Base-by-base conservation (phyloP, 371 early-diverging fungal genomes). In the Chytridium lagenaria region DNA sequence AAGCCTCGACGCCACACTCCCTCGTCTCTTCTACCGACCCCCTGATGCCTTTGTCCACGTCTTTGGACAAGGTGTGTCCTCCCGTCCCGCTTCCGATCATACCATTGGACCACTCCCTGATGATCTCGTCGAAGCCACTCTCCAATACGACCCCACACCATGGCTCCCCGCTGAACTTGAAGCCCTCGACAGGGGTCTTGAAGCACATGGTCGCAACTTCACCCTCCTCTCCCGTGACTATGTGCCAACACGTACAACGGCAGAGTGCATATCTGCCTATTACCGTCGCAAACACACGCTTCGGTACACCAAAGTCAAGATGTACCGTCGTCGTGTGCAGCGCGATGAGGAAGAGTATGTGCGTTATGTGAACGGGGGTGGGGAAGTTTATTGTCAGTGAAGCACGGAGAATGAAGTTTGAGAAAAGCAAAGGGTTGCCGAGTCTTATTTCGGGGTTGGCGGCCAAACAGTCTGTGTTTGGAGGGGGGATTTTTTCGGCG, bases 91-190 rank as follows among this genome's bases (percentile, higher is more conserved):
- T 26, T 44, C 40, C n/a, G 67, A 36, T 19, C 49, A 67, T 22
- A 67, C 70, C 2, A 55, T 44, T 12, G 75, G 75, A 7, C 70
- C 71, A 28, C 59, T 70, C n/a, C 67, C 70, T 2, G 59, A 51
- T 70, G 28, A 59, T 12, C 31, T 51, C 38, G 36, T 70, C 40
- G 76, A 71, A 36, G 22, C 72, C 22, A 49, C 63, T 19, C 12
- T 31, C 26, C 61, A 51, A 1, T 33, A 22, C 2, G 66, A 64
- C 12, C 50, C 26, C 30, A n/a, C n/a, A n/a, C 19, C 57, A 10
- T 76, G 76, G 76, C 65, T 38, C 22, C 76, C 76, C n/a, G 51
- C 64, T 1, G 76, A 76, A n/a, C 40, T 76, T 28, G 76, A 76
- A 19, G 65, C 50, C 34, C 37, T 76, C 22, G 65, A 76, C 52